Conservation (phyloP, 176 grass and related monocot species). For the Typha latifolia region DNA sequence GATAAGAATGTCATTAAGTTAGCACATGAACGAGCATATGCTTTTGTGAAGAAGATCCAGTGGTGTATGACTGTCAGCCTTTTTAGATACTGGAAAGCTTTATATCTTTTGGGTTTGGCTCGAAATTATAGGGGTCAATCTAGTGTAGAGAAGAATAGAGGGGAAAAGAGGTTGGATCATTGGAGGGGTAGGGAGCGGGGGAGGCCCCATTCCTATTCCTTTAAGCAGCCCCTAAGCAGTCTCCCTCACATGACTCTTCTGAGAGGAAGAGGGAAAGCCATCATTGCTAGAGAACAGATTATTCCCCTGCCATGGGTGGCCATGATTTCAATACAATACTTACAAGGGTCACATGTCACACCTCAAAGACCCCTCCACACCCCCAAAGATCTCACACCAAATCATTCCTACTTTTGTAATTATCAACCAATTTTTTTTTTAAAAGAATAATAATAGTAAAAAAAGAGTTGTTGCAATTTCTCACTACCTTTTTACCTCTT, state of each 20-base stretch:
- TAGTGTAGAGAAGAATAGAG: conserved; percentile 11
- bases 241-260: conserved; percentile 23
- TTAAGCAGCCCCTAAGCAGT: conserved; percentile 13
- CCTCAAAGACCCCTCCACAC: conserved; percentile 4
- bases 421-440: conserved; percentile 36
- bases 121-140: conserved; percentile 36
- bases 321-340: conserved; percentile 41
- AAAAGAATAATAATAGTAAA: conserved; percentile 6
- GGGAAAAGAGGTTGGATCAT: neutral
- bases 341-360: conserved; percentile 38
- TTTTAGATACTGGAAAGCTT: conserved; percentile 45
- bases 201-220: neutral
- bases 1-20: no score
- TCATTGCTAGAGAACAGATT: conserved; percentile 70
- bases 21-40: conserved; percentile 6
- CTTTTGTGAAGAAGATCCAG: neutral
- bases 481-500: conserved; percentile 8
- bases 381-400: conserved; percentile 17
- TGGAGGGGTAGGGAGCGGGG: neutral
- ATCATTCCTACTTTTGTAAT: conserved; percentile 27
- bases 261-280: conserved; percentile 23
- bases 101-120: conserved; percentile 49
- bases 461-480: conserved; percentile 11
- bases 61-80: conserved; percentile 22
- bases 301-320: conserved; percentile 54